Conservation (phyloP, 768 basidiomycete species). For the Serendipita sp. region DNA sequence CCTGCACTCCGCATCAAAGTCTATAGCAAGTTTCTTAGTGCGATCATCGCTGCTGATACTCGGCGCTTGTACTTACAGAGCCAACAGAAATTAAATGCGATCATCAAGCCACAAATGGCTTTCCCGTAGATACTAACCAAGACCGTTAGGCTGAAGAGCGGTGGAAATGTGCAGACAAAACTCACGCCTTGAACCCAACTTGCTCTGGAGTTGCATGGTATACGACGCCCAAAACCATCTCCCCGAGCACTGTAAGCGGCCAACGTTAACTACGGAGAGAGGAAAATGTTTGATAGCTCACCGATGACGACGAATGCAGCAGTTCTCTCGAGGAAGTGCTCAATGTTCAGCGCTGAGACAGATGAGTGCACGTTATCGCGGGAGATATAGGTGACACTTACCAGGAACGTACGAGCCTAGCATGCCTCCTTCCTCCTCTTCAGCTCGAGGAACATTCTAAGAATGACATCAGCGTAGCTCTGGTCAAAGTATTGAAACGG, state of each 20-base stretch:
- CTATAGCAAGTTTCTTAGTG: not conserved
- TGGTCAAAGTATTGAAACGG: not conserved
- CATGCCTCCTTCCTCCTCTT: not conserved
- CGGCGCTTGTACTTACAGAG: not conserved
- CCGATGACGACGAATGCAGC: constrained; percentile 21
- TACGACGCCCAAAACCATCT: constrained; percentile 10
- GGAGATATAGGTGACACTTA: not conserved
- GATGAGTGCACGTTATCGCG: not conserved
- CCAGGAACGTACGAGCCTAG: constrained; percentile 1
- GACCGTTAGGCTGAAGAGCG: not conserved
- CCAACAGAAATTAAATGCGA: constrained; percentile 4
- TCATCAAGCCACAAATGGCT: not conserved
- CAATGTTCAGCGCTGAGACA: constrained; percentile 21
- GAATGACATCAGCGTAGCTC: not conserved
- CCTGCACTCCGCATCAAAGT: constrained; percentile 7
- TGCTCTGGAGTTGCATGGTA: constrained; percentile 8
- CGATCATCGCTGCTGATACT: not conserved
- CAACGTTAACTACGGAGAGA: too few relatives aligned
- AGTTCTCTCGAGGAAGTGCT: constrained; percentile 21
- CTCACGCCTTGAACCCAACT: not conserved
- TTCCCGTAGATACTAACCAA: constrained; percentile 1
- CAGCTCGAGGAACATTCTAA: not conserved
- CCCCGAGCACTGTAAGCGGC: constrained; percentile 14
- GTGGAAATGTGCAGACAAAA: not conserved
- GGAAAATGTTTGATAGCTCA: too few relatives aligned